Conservation (phyloP, 2,329 filamentous ascomycete genomes). For the Alternaria sp. region DNA sequence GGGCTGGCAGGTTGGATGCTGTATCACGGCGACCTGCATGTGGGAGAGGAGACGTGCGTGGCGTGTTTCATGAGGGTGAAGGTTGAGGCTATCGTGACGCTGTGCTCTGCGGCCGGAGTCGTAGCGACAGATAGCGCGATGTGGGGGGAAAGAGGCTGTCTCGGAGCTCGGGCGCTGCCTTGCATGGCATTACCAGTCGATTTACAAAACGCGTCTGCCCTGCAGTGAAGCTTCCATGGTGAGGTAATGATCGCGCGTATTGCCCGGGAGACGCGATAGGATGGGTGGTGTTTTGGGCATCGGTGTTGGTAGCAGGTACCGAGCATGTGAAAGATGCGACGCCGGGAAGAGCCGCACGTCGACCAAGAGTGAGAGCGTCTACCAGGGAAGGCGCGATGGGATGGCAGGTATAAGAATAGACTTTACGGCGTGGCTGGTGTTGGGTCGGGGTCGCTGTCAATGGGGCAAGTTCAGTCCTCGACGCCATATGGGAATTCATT, state of each 20-base stretch:
- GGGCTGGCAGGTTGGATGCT: conserved; percentile 6
- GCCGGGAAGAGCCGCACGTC: neutral
- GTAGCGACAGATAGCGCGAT: conserved; percentile 22
- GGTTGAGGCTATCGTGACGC: conserved; percentile 20
- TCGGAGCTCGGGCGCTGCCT: neutral
- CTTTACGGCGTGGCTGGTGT: neutral
- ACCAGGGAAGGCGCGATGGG: neutral
- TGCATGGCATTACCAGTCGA: neutral
- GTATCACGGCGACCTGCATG: conserved; percentile 23
- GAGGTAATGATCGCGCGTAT: neutral
- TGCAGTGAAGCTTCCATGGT: neutral
- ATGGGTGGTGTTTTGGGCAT: neutral
- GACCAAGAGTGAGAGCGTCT: neutral
- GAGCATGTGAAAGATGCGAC: neutral
- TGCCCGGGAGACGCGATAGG: neutral
- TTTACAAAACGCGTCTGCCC: neutral
- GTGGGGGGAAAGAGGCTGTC: conserved; percentile 10
- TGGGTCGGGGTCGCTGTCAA: neutral
- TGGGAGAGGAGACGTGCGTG: conserved; percentile 20
- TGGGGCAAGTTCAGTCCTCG: neutral
- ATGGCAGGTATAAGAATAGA: neutral
- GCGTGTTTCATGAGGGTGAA: conserved; percentile 28
- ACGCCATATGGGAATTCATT: no score
- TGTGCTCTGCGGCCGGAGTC: conserved; percentile 22
- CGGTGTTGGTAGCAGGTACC: neutral